phyloP scores from a whole-genome alignment of 1,284 basidiomycete species.

The Apiotrichum sp. region DNA sequence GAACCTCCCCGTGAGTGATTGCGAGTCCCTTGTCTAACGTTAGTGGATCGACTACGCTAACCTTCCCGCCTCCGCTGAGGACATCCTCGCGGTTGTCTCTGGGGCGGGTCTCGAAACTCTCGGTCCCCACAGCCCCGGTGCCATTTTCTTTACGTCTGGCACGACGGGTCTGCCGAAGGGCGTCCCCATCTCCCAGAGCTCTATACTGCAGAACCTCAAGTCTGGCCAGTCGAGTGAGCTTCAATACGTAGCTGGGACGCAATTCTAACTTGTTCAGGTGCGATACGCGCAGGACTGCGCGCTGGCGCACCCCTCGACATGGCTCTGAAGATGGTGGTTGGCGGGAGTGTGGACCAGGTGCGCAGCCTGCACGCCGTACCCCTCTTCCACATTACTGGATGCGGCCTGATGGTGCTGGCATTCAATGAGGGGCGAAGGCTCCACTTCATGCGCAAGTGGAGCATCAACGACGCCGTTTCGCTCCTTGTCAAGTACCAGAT shows the following conservation, averaged over 20 bases:
- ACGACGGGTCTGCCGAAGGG: conserved; percentile 38
- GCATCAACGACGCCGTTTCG: conserved; percentile 27
- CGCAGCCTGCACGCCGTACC: conserved; percentile 30
- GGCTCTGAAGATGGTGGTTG: conserved; percentile 19
- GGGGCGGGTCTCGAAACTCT: conserved; percentile 15
- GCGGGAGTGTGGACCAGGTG: neutral
- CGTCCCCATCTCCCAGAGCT: conserved; percentile 33
- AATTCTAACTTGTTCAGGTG: no score
- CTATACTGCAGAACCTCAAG: conserved; percentile 31
- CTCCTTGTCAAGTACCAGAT: conserved; percentile 30
- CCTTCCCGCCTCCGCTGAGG: neutral
- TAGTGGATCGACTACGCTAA: neutral
- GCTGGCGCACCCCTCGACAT: conserved; percentile 28
- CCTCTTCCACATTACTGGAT: conserved; percentile 42
- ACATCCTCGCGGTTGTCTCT: neutral
- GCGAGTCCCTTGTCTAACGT: neutral
- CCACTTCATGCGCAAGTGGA: conserved; percentile 35
- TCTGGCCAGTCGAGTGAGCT: neutral
- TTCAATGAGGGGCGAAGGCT: conserved; percentile 36
- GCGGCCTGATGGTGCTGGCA: conserved; percentile 33
- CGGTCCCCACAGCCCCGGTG: conserved; percentile 30
- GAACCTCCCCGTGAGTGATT: neutral
- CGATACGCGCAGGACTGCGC: conserved; percentile 26
- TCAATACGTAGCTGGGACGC: no score
- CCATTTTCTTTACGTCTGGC: conserved; percentile 36